Evolutionary conservation across 169 alveolate genomes (phyloP).

Genomic region (Plasmodium cynomolgi): DNA sequence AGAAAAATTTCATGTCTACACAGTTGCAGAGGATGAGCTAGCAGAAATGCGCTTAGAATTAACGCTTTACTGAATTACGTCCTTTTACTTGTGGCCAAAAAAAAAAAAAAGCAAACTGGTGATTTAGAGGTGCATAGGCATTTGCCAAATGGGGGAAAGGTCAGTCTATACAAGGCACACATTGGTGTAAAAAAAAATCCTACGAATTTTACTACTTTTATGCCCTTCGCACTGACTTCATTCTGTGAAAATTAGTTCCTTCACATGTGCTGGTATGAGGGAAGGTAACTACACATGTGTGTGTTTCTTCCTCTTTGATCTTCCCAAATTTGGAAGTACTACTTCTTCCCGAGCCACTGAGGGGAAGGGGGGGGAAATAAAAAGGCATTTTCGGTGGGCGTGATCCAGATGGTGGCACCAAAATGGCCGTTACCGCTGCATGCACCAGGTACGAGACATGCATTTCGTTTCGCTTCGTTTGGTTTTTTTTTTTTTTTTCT

Average conservation of each 20-base stretch:
- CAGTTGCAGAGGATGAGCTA: background rate
- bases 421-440: background rate
- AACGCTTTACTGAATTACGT: background rate
- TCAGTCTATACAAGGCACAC: background rate
- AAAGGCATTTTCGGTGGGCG: background rate
- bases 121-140: background rate
- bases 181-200: background rate
- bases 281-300: background rate
- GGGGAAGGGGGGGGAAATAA: background rate
- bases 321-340: background rate
- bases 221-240: background rate
- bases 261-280: background rate
- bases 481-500: background rate
- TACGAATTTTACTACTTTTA: background rate
- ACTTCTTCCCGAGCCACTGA: conserved; percentile 70
- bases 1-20: background rate
- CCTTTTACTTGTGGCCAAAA: background rate
- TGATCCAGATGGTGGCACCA: background rate
- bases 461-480: background rate
- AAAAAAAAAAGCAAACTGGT: background rate
- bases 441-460: background rate
- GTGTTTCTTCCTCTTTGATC: background rate
- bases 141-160: background rate
- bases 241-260: background rate
- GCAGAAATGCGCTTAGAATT: background rate